Percentiles rank a stretch among this genome's conserved stretches.
Conservation (phyloP, 2,329 filamentous ascomycete genomes). For the Cladorrhinum sp. region DNA sequence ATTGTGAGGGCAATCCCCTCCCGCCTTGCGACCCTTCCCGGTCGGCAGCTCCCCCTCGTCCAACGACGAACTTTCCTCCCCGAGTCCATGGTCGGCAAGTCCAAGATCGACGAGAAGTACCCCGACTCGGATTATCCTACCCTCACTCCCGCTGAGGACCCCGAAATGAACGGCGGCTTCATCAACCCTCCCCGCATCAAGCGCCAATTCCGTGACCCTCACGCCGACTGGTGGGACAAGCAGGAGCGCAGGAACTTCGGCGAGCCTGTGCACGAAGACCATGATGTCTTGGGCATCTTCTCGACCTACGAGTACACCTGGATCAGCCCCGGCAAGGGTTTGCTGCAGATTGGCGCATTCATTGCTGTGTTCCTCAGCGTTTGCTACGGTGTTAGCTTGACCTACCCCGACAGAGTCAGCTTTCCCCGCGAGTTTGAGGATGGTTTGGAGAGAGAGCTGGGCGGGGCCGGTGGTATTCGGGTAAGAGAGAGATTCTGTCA, state of each 20-base stretch:
- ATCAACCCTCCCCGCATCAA: constrained; percentile 77
- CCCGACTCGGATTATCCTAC: constrained; percentile 46
- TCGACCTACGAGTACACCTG: constrained; percentile 87
- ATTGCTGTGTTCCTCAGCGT: constrained; percentile 61
- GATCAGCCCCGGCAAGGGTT: constrained; percentile 65
- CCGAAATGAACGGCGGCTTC: constrained; percentile 76
- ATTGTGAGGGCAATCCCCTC: constrained; percentile 50
- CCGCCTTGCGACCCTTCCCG: constrained; percentile 45
- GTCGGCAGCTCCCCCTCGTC: constrained; percentile 49
- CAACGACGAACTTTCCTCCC: constrained; percentile 59
- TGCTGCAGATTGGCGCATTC: constrained; percentile 66
- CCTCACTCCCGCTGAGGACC: constrained; percentile 60
- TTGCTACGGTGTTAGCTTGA: constrained; percentile 63
- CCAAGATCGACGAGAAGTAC: constrained; percentile 51
- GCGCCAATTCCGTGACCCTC: constrained; percentile 87
- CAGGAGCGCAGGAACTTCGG: constrained; percentile 97
- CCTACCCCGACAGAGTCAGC: constrained; percentile 70
- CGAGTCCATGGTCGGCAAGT: constrained; percentile 43
- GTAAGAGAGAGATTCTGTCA: constrained; percentile 48
- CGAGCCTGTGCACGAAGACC: constrained; percentile 94
- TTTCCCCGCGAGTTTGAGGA: constrained; percentile 69
- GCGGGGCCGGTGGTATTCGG: constrained; percentile 62
- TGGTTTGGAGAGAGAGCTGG: constrained; percentile 71
- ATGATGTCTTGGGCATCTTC: constrained; percentile 89
- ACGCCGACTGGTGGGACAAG: constrained; percentile 94